Conservation (phyloP, 140 eudicot genomes). For the Anethum foeniculum region DNA sequence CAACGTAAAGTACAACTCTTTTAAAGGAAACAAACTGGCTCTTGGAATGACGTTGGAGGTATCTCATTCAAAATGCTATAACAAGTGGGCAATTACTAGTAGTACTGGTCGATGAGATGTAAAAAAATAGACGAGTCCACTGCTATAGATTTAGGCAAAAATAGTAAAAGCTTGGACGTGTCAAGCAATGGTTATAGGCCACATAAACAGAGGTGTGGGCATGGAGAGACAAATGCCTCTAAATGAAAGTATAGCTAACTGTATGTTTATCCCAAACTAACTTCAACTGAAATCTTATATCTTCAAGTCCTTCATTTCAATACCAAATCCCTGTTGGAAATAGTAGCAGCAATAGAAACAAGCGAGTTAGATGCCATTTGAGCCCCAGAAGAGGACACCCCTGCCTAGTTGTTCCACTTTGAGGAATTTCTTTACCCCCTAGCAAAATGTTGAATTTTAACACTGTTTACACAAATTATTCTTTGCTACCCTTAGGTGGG, state of each 20-base stretch:
- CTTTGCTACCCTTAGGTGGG: background rate
- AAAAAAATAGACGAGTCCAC: background rate
- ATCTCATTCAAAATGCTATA: background rate
- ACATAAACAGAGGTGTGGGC: background rate
- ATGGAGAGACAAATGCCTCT: background rate
- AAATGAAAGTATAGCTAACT: background rate
- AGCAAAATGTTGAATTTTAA: background rate
- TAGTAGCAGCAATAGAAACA: background rate
- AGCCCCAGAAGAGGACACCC: conserved; percentile 10
- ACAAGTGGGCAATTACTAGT: background rate
- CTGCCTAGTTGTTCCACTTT: conserved; percentile 13
- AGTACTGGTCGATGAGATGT: background rate
- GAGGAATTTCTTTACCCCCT: conserved; percentile 13
- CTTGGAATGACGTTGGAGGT: background rate
- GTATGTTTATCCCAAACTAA: conserved; percentile 6
- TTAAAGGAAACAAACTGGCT: background rate
- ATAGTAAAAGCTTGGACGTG: background rate
- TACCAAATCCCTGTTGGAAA: background rate
- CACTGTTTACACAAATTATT: background rate
- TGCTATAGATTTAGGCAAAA: background rate
- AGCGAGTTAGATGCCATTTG: background rate
- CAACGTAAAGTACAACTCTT: background rate
- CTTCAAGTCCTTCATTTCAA: background rate
- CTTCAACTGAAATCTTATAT: conserved; percentile 5
- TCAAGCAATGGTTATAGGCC: conserved; percentile 1